A percentile compares a stretch with the other conserved stretches of the same genome.
These are phyloP conservation scores for Ustilago trichophora DNA, from an alignment of 1,284 basidiomycete genomes.

Conservation along the genomic window DNA sequence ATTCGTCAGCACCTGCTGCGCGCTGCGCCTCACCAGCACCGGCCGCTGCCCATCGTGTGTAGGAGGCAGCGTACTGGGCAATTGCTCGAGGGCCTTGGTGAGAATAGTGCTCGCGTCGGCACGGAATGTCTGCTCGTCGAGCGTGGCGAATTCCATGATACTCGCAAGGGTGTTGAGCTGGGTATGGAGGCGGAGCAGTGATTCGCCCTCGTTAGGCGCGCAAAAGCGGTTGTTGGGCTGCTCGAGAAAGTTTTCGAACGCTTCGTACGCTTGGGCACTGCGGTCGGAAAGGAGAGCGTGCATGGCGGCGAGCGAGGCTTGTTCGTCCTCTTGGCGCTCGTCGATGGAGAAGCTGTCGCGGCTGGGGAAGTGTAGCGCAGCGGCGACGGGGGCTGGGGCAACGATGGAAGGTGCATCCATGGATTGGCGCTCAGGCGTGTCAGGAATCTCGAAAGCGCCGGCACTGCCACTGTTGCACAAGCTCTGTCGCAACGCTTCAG, in stretches of 20 bases:
- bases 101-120: conserved; percentile 53
- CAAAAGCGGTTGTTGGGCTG: conserved; percentile 26
- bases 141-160: conserved; percentile 42
- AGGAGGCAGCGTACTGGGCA: conserved; percentile 26
- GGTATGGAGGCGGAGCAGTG: conserved; percentile 57
- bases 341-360: conserved; percentile 40
- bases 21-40: conserved; percentile 31
- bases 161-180: conserved; percentile 54
- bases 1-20: conserved; percentile 47
- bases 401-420: conserved; percentile 25
- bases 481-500: conserved; percentile 31
- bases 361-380: conserved; percentile 21
- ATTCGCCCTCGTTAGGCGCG: conserved; percentile 51
- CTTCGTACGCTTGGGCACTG: conserved; percentile 40
- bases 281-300: conserved; percentile 35
- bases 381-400: conserved; percentile 29
- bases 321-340: conserved; percentile 12
- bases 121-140: conserved; percentile 51
- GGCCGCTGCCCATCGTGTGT: conserved; percentile 33
- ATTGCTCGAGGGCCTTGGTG: conserved; percentile 41
- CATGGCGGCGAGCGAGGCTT: conserved; percentile 17
- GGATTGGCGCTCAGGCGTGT: conserved; percentile 11
- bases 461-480: conserved; percentile 5
- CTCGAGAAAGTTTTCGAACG: conserved; percentile 56
- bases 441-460: conserved; percentile 30